Evolutionary conservation across 2,329 filamentous ascomycete species (phyloP).

Genomic region (Aspergillus intermedius): DNA sequence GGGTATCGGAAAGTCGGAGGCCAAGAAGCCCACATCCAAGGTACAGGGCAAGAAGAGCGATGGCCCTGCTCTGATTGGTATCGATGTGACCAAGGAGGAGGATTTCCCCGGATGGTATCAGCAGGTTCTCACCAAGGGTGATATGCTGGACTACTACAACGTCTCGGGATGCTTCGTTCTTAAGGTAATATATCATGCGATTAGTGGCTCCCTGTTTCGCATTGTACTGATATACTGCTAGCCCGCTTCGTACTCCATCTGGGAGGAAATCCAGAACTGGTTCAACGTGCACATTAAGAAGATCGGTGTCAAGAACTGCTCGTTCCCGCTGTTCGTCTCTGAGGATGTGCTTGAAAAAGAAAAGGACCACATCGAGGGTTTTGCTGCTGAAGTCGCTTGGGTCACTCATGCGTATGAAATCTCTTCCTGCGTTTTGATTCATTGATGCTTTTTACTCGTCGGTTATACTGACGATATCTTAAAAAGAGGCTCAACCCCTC

Average conservation of each 20-base stretch:
- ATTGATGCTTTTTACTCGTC: not conserved
- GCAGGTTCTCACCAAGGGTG: slow-evolving; percentile 92
- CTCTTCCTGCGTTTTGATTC: not conserved
- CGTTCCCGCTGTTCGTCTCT: slow-evolving; percentile 94
- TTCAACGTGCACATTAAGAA: slow-evolving; percentile 68
- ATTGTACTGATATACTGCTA: slow-evolving; percentile 22
- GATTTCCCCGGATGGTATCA: slow-evolving; percentile 96
- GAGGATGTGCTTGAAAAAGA: slow-evolving; percentile 78
- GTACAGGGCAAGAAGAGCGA: slow-evolving; percentile 51
- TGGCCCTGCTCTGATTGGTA: slow-evolving; percentile 68
- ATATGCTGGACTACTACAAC: slow-evolving; percentile 97
- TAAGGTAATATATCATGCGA: slow-evolving; percentile 46
- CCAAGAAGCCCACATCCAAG: slow-evolving; percentile 40
- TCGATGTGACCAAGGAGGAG: slow-evolving; percentile 74
- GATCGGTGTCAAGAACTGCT: slow-evolving; percentile 89
- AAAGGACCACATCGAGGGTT: slow-evolving; percentile 98
- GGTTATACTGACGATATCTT: slow-evolving; percentile 7
- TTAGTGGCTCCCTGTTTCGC: not conserved
- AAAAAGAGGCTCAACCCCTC: slow-evolving; percentile 74
- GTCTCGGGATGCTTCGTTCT: slow-evolving; percentile 97
- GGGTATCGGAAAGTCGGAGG: slow-evolving; percentile 38
- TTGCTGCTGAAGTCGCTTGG: slow-evolving; percentile 64
- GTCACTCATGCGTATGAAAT: slow-evolving; percentile 43
- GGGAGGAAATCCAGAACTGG: slow-evolving; percentile 58
- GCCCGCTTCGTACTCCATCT: slow-evolving; percentile 60